These are phyloP conservation scores for Mycena haematopus DNA, from an alignment of 768 basidiomycete species.

Conservation along the genomic window DNA sequence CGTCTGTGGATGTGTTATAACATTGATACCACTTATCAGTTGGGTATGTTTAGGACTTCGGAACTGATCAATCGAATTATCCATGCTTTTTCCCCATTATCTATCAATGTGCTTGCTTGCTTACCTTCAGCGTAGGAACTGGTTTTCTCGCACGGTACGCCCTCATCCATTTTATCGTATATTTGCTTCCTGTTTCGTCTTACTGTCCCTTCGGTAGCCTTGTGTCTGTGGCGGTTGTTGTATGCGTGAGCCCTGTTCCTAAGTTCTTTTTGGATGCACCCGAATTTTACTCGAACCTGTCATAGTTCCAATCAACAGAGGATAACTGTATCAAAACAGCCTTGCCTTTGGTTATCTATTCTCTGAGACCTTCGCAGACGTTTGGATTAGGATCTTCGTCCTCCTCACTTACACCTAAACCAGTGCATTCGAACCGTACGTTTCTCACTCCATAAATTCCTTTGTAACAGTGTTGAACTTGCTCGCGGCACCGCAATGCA, in stretches of 20 bases:
- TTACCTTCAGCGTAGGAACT: conserved; percentile 26
- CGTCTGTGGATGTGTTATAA: conserved; percentile 32
- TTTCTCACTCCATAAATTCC: neutral
- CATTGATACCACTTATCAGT: neutral
- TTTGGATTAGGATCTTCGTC: conserved; percentile 37
- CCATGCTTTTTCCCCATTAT: conserved; percentile 26
- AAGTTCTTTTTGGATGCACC: neutral
- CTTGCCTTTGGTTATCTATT: neutral
- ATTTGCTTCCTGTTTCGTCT: too few species aligned
- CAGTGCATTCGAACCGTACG: conserved; percentile 38
- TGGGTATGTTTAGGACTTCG: conserved; percentile 23
- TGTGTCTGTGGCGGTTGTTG: conserved; percentile 32
- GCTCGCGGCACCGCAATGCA: conserved; percentile 5
- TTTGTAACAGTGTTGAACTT: neutral
- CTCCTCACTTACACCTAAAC: conserved; percentile 20
- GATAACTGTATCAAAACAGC: conserved; percentile 26
- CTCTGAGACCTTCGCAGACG: conserved; percentile 21
- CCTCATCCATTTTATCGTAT: too few species aligned
- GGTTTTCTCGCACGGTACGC: conserved; percentile 34
- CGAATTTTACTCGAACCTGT: neutral
- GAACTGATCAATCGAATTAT: conserved; percentile 35
- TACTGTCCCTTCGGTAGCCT: conserved; percentile 15
- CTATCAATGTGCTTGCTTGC: neutral
- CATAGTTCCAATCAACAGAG: conserved; percentile 36
- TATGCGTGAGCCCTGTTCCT: conserved; percentile 29